Conservation (phyloP, 2,329 filamentous ascomycete species). For the Diaporthe sp. region DNA sequence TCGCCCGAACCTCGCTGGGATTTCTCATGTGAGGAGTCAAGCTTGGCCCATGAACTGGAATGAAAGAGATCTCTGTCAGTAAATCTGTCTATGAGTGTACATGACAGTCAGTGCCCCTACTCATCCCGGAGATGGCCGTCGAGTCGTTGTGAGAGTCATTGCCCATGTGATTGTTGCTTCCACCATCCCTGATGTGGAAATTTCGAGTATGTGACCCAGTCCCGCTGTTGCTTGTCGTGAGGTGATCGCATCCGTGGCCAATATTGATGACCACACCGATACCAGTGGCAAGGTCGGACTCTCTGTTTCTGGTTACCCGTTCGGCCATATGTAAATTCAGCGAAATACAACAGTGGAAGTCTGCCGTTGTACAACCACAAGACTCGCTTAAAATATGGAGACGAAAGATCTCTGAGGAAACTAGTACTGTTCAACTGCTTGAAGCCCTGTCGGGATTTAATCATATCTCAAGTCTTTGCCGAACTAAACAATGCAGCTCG, state of each 20-base stretch:
- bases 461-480: not conserved
- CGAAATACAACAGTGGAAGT: not conserved
- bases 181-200: not conserved
- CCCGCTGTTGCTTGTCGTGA: not conserved
- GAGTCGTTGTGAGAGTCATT: not conserved
- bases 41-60: not conserved
- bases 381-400: not conserved
- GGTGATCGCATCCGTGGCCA: not conserved
- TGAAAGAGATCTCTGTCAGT: not conserved
- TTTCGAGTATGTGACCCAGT: not conserved
- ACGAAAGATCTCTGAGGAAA: not conserved
- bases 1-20: not conserved
- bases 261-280: constrained; percentile 5
- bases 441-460: not conserved
- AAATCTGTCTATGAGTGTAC: not conserved
- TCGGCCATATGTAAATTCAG: not conserved
- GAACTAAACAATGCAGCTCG: not conserved
- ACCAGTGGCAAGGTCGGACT: not conserved
- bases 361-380: not conserved
- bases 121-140: not conserved
- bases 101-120: not conserved
- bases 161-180: not conserved
- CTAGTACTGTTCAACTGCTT: rapidly evolving
- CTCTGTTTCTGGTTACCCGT: not conserved
- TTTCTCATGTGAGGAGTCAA: not conserved